Base-by-base conservation (phyloP, 257 asterid species). In the Schizonepeta tenuifolia region DNA sequence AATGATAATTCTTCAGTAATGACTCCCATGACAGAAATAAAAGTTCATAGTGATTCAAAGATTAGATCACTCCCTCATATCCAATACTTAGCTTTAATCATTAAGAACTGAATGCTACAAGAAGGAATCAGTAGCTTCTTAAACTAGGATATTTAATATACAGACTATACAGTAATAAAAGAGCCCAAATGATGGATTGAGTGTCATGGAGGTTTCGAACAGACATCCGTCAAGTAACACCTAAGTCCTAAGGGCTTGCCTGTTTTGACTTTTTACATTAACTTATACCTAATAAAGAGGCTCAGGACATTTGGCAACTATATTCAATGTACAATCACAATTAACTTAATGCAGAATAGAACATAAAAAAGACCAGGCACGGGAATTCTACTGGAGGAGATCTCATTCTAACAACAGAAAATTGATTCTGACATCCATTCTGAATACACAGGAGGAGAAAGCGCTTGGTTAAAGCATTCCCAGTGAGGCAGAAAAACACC, bases 191-290 rank as follows among this genome's bases (percentile, higher is more conserved):
- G 21, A 60, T 18, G 61, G 51, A 41, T 55, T 41, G 33, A 8
- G 12, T 2, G 50, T 55, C 15, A 10, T 17, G 65, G 43, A 21
- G 20, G 22, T 47, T 35, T 61, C 41, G 10, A 41, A 54, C 14
- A 41, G 20, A 28, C 8, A 10, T 14, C 67, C 8, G 44, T 43
- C 57, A 65, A 56, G 49, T 31, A 33, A 66, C 26, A 28, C 6
- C 1, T 24, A n/a, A n/a, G n/a, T n/a, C n/a, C n/a, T n/a, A 74
- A 9, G 26, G 60, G 74, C 12, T 74, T 46, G 36, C 22, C 21
- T 21, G 2, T 31, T 7, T 12, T 6, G n/a, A 40, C 20, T 36
- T 21, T 65, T 58, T 26, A 20, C 18, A 10, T 54, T 65, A 65
- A 31, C 54, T 26, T 41, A 43, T 43, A 64, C 38, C 20, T 65